These are phyloP conservation scores for Albifimbria verrucaria DNA, from an alignment of 2,329 filamentous ascomycete genomes.

Conservation along the genomic window DNA sequence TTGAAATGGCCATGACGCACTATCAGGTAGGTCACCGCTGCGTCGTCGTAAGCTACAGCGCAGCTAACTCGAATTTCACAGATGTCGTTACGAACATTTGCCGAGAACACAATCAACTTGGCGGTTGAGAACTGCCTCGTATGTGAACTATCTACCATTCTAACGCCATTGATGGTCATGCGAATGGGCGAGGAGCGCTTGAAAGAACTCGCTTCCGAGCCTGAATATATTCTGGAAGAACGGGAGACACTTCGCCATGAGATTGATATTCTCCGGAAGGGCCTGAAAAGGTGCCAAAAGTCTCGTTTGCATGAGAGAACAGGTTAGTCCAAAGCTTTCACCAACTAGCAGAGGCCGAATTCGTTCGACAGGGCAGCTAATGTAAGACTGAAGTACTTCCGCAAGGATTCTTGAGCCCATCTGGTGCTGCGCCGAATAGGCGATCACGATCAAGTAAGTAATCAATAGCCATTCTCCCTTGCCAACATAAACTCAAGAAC, in stretches of 20 bases:
- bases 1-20: constrained; percentile 42
- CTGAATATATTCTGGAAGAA: neutral
- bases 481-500: no score
- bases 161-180: constrained; percentile 34
- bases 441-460: no score
- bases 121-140: constrained; percentile 47
- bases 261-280: neutral
- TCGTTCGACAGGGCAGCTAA: no score
- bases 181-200: constrained; percentile 28
- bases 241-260: neutral
- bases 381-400: no score
- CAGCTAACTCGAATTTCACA: constrained; percentile 12
- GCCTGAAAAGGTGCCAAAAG: neutral
- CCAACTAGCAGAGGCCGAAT: no score
- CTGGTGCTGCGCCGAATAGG: no score
- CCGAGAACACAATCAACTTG: constrained; percentile 46
- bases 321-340: no score
- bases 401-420: no score
- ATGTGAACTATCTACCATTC: constrained; percentile 33
- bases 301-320: neutral
- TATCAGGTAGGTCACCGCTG: constrained; percentile 32
- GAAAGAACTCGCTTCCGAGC: constrained; percentile 18
- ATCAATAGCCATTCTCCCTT: no score
- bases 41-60: fast-evolving
- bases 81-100: constrained; percentile 41